Evolutionary conservation across 352 stramenopile species (phyloP), one percentile per base, ranked within the genome.

Genomic region (Globisporangium heterothallicum): DNA sequence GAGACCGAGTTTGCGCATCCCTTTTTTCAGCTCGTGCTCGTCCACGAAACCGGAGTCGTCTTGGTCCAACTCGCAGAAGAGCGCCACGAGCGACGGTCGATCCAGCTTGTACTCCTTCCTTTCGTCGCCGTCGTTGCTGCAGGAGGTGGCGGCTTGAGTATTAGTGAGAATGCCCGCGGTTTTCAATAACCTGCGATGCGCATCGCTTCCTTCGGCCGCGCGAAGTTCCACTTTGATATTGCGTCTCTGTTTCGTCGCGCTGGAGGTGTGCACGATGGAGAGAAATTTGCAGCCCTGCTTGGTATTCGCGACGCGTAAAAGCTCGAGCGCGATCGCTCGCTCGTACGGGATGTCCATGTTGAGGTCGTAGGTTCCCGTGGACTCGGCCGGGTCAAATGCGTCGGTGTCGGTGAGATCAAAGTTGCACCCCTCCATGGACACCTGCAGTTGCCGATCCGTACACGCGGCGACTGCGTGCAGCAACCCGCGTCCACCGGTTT

Each of bases 241-340:
- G 3, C 74, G 74, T 22, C 66, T 70, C 46, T 66, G 53, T 54
- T 86, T 88, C 18, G 61, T 66, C 6, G 45, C 26, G 7, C 27
- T 43, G 0, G 72, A 67, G 0, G 68, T 67, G 53, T 92, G 80
- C 0, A 72, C 42, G 22, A 92, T 82, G 24, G 80, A 89, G 18
- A 92, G 46, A 43, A 92, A 92, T 49, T 92, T 92, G 61, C 80
- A 92, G 36, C 80, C 80, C 49, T 87, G 78, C 43, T 86, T 87
- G 8, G 73, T 86, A 38, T 86, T 84, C 13, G 75, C 80, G 8
- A 88, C 71, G 5, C 72, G 77, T 14, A 91, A 44, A 22, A 91
- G 58, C 60, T 91, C 80, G 14, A 91, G 55, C 1, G 79, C 77
- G 26, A 91, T 75, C 2, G 80, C 77, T 18, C 78, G 68, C 26